Conservation (phyloP, 257 asterid genomes). For the Schizonepeta tenuifolia region DNA sequence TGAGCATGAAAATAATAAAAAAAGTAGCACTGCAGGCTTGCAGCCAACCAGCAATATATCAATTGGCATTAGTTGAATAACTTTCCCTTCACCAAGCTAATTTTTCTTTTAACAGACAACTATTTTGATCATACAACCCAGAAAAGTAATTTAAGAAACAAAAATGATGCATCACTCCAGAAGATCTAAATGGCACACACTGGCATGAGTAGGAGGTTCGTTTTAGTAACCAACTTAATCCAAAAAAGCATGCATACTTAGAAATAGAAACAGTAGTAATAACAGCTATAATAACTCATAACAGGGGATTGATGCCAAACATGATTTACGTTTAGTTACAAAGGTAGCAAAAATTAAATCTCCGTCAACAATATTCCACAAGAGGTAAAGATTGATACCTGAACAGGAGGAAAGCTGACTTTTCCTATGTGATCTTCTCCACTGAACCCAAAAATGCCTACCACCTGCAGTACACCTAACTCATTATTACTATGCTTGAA, state of each 20-base stretch:
- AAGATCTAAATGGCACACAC: neutral
- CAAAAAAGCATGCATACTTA: neutral
- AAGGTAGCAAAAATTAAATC: constrained; percentile 13
- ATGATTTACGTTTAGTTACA: neutral
- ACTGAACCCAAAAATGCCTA: constrained; percentile 88
- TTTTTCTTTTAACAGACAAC: neutral
- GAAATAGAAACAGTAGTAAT: neutral
- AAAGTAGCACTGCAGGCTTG: neutral
- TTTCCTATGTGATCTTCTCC: constrained; percentile 99
- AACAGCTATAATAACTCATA: neutral
- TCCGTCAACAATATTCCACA: neutral
- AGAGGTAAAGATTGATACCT: constrained; percentile 51
- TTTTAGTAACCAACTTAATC: too few species aligned
- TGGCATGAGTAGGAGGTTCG: neutral
- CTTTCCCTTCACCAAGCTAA: neutral
- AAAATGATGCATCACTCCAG: neutral
- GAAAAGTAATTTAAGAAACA: neutral
- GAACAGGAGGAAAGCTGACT: constrained; percentile 90
- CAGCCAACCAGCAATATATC: neutral
- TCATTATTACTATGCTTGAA: constrained; percentile 25
- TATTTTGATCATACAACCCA: neutral
- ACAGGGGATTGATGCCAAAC: neutral
- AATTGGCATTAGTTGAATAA: neutral
- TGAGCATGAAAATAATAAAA: neutral
- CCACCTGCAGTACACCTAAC: constrained; percentile 54